Evolutionary conservation across 2,329 filamentous ascomycete species (phyloP).

Genomic region (Cladosporium sp.): DNA sequence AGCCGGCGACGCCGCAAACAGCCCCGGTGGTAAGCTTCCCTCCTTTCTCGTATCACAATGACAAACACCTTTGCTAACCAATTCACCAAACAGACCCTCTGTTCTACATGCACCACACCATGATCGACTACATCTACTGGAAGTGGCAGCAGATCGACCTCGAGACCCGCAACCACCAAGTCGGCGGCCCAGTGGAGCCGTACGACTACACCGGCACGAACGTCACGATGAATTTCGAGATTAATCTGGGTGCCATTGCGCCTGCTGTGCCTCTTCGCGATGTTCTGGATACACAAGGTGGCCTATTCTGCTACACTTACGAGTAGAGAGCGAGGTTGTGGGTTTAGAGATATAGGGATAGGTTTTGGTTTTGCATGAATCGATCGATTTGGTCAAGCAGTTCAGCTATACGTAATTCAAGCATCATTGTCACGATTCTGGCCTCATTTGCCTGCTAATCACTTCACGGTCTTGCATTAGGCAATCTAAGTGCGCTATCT

Average conservation of each 20-base stretch:
- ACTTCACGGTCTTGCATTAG: too few relatives aligned
- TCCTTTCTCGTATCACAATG: too few relatives aligned
- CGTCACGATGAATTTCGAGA: conserved; percentile 16
- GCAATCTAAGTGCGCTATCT: too few relatives aligned
- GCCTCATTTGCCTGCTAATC: too few relatives aligned
- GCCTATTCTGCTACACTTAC: conserved; percentile 24
- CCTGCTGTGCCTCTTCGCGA: conserved; percentile 18
- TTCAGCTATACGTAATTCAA: too few relatives aligned
- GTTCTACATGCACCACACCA: conserved; percentile 27
- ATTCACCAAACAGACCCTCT: conserved; percentile 24
- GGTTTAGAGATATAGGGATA: too few relatives aligned
- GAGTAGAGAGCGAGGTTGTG: too few relatives aligned
- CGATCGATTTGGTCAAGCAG: too few relatives aligned
- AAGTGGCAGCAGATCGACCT: conserved; percentile 22
- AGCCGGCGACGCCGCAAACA: conserved; percentile 22
- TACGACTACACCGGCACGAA: not conserved
- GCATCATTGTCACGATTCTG: too few relatives aligned
- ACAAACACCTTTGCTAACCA: too few relatives aligned
- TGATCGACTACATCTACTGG: conserved; percentile 25
- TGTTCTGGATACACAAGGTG: conserved; percentile 20
- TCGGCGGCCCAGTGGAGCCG: conserved; percentile 4
- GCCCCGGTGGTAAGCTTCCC: conserved; percentile 18
- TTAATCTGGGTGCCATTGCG: conserved; percentile 19
- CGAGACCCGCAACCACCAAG: conserved; percentile 10
- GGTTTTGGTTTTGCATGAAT: too few relatives aligned